Evolutionary conservation across 2,329 filamentous ascomycete species (phyloP), one percentile per base, ranked within the genome.

Genomic region (Aspergillus proliferans): DNA sequence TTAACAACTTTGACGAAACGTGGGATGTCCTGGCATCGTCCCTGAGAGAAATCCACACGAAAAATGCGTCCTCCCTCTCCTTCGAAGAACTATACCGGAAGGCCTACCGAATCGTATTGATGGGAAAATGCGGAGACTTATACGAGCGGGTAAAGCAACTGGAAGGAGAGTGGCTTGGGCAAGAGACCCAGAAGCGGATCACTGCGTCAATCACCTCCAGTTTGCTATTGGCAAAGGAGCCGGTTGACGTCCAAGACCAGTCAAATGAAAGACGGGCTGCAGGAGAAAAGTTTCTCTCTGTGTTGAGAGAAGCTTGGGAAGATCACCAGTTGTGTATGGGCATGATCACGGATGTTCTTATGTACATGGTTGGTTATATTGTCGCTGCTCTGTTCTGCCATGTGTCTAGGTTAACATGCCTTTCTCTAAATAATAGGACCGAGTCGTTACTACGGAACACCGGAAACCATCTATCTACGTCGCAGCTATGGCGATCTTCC

Each of bases 81-180:
- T 98, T 96, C 73, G 93, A 98, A 69, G 87, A 95, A 62, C 81
- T 98, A 1, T 98, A 98, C 71, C 86, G 93, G 50, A 87, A 87
- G 47, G 88, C 89, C 4, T 98, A 98, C 72, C 92, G 93, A 67
- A 88, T 97, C 18, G 92, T 97, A 1, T 74, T 96, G 33, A 87
- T 86, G 70, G 94, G 92, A 72, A 86, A 90, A 58, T 91, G 91
- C 22, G 82, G 87, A 30, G 76, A 84, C 9, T 78, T 98, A 1
- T 97, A 97, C 69, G 80, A 86, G 4, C 78, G 81, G 8, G 90
- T 97, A 44, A 86, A 85, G 59, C 73, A 83, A 2, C 89, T 95
- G 48, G 92, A 97, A 69, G 80, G 85, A 60, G 73, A 82, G 54
- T 95, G 92, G 87, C 84, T 98, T 52, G 79, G 78, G 44, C 76